Conservation (phyloP, 2,329 filamentous ascomycete genomes). For the Penicillium sp. region DNA sequence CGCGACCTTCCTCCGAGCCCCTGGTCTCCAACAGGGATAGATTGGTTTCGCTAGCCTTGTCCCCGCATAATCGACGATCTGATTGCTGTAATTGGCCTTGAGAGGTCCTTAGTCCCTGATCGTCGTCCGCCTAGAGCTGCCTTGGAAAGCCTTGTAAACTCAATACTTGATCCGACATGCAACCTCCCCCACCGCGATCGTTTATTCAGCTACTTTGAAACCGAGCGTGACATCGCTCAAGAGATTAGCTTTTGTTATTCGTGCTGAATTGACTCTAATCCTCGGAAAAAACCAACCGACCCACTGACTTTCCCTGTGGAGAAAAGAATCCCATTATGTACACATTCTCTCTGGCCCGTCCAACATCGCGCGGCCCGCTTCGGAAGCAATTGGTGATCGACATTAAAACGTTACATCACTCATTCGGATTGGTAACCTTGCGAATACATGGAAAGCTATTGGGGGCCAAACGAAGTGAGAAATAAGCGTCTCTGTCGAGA, state of each 20-base stretch:
- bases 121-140: background rate
- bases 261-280: background rate
- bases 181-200: constrained; percentile 1
- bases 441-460: too few species aligned
- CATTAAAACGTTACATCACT: background rate
- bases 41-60: background rate
- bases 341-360: background rate
- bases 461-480: too few species aligned
- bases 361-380: background rate
- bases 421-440: background rate
- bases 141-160: constrained; percentile 4
- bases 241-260: background rate
- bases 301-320: background rate
- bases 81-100: background rate
- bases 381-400: background rate
- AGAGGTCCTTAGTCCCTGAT: background rate
- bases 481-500: too few species aligned
- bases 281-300: background rate
- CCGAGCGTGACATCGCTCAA: background rate
- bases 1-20: background rate
- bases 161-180: background rate
- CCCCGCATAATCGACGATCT: constrained; percentile 1
- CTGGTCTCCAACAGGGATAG: background rate
- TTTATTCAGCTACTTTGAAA: background rate
- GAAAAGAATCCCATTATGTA: background rate